Evolutionary conservation across 306 rosid species (phyloP).

Genomic region (Abrus precatorius): DNA sequence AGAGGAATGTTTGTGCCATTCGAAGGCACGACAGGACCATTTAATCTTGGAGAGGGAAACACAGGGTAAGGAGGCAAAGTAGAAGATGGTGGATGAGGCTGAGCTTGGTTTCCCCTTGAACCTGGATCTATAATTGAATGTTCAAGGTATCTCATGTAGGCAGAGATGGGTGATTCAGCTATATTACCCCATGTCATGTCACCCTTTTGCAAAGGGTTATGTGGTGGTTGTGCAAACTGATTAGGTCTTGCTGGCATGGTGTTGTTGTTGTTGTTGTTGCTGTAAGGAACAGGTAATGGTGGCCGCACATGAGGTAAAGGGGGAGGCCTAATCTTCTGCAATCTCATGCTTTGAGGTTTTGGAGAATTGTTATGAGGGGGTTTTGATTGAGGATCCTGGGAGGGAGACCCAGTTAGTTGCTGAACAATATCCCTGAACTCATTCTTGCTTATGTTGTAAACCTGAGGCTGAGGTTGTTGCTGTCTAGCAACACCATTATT

Average conservation of each 20-base stretch:
- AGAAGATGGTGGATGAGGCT: slow-evolving; percentile 45
- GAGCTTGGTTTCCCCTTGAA: slow-evolving; percentile 54
- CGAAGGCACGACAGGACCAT: slow-evolving; percentile 51
- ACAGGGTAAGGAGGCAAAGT: slow-evolving; percentile 66
- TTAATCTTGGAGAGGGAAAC: slow-evolving; percentile 56
- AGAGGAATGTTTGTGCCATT: slow-evolving; percentile 49
- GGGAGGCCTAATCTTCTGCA: slow-evolving; percentile 86
- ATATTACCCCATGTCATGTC: slow-evolving; percentile 56
- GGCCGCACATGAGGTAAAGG: slow-evolving; percentile 64
- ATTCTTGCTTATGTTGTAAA: slow-evolving; percentile 86
- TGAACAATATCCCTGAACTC: slow-evolving; percentile 83
- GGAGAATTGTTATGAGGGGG: slow-evolving; percentile 65
- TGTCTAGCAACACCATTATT: slow-evolving; percentile 11
- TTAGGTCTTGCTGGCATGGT: slow-evolving; percentile 57
- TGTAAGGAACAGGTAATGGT: slow-evolving; percentile 57
- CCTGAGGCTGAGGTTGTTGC: slow-evolving; percentile 79
- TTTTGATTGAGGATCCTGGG: slow-evolving; percentile 68
- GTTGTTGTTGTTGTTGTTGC: slow-evolving; percentile 55
- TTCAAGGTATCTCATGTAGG: slow-evolving; percentile 78
- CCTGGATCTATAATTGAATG: slow-evolving; percentile 64
- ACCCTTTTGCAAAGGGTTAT: slow-evolving; percentile 55
- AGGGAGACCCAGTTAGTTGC: slow-evolving; percentile 82
- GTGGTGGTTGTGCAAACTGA: slow-evolving; percentile 65
- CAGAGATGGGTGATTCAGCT: slow-evolving; percentile 82
- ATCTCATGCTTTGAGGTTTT: slow-evolving; percentile 70